A percentile compares a stretch with the other conserved stretches of the same genome.
Evolutionary conservation across 176 grass and related monocot species (phyloP).

Genomic region (Coix lacrymajobi): DNA sequence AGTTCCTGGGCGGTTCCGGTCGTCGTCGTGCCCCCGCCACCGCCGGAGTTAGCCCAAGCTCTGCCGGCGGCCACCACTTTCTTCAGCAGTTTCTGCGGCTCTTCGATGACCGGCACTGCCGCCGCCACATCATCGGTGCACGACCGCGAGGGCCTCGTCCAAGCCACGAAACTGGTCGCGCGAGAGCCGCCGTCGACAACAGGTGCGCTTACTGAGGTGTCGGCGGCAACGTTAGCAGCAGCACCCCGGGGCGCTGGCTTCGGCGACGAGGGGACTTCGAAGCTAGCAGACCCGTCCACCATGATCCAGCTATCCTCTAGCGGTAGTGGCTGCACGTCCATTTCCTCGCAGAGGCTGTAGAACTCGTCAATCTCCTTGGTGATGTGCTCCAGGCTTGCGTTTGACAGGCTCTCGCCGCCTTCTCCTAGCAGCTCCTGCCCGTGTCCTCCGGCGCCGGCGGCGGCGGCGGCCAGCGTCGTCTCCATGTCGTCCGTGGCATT

Average conservation of each 20-base stretch:
- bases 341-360: slow-evolving; percentile 37
- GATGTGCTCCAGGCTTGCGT: not conserved
- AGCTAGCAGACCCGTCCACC: slow-evolving; percentile 17
- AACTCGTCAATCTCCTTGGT: slow-evolving; percentile 34
- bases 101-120: not conserved
- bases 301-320: slow-evolving; percentile 40
- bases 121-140: not conserved
- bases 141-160: slow-evolving; percentile 12
- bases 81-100: slow-evolving; percentile 75
- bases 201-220: not conserved
- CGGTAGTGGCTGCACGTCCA: slow-evolving; percentile 14
- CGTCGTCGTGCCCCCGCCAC: not conserved
- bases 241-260: not conserved
- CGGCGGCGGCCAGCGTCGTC: not conserved
- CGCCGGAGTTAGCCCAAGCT: slow-evolving; percentile 23
- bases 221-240: not conserved
- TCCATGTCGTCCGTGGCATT: not conserved
- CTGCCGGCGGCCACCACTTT: slow-evolving; percentile 35
- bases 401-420: not conserved
- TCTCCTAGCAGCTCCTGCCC: slow-evolving; percentile 12
- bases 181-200: not conserved
- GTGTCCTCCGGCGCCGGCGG: no score
- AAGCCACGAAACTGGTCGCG: slow-evolving; percentile 45
- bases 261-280: slow-evolving; percentile 10
- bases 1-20: slow-evolving; percentile 12